Evolutionary conservation across 331 rosid species (phyloP), one percentile per base, ranked within the genome.

Genomic region (Cydonia oblonga): DNA sequence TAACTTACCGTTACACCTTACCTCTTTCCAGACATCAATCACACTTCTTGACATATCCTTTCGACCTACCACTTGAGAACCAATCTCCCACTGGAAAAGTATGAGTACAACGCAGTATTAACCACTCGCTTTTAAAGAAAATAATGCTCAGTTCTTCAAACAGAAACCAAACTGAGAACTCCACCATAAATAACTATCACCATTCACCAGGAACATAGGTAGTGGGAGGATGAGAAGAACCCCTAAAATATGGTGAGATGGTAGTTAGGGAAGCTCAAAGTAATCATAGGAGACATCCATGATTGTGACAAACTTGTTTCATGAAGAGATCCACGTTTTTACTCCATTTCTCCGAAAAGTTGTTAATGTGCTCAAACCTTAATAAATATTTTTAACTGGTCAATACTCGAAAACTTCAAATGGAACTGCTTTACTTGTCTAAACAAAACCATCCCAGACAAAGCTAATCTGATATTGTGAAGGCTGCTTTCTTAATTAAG

Each of bases 21-120:
- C 98, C 90, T 86, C 95, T 80, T 93, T 93, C 98, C 98, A 93
- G 72, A 93, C 71, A 79, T 93, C 97, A 70, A 87, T 75, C 65
- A 83, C 86, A 80, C 85, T 86, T 83, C 58, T 89, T 49, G 92
- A 82, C 74, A 84, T 77, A 81, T 93, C 98, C 82, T 93, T 93
- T 81, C 78, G 82, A 53, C 98, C 98, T 80, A 90, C 89, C 64
- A 90, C 97, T 89, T 93, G 98, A 75, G 97, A 86, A 72, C 88
- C 81, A 60, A 90, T 67, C 57, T 89, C 95, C 86, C 86, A 80
- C 98, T 93, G 86, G 67, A 70, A 33, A 87, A 68, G 56, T 71
- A 70, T 59, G 28, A 76, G 57, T 9, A 11, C 77, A 68, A 22
- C 56, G 12, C 35, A 30, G 19, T 32, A 11, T 40, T 28, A 53